Percentiles rank a stretch among this genome's conserved stretches.
These are phyloP conservation scores for Acidiella bohemica DNA, from an alignment of 495 filamentous ascomycete genomes.

Conservation along the genomic window DNA sequence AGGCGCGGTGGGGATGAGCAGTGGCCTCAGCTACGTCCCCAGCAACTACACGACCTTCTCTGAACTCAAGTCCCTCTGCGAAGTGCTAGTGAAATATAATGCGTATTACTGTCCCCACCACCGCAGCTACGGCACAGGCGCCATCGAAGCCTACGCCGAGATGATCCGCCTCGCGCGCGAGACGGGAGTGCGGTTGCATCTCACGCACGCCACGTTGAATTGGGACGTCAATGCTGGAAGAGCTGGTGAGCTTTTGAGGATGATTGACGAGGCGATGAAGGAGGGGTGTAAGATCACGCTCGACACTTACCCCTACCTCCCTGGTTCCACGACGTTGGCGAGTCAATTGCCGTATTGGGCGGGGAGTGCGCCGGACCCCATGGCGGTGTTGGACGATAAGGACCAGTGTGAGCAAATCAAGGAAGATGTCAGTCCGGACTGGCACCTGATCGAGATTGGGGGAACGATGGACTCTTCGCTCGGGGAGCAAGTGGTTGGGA, in stretches of 20 bases:
- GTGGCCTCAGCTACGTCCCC: conserved; percentile 12
- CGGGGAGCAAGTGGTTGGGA: conserved; percentile 3
- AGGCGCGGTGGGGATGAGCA: conserved; percentile 12
- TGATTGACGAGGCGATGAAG: conserved; percentile 9
- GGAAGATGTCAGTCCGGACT: conserved; percentile 6
- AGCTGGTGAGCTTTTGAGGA: conserved; percentile 10
- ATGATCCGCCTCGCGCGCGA: conserved; percentile 10
- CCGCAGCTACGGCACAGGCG: conserved; percentile 11
- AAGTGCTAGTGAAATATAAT: conserved; percentile 9
- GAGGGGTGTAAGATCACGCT: conserved; percentile 9
- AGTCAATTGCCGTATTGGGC: conserved; percentile 8
- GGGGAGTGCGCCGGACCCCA: conserved; percentile 1
- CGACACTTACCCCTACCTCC: conserved; percentile 14
- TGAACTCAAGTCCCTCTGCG: conserved; percentile 6
- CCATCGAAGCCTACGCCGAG: conserved; percentile 12
- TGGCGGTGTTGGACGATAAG: conserved; percentile 6
- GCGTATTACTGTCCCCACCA: conserved; percentile 15
- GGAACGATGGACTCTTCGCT: conserved; percentile 5
- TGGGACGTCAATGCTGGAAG: conserved; percentile 9
- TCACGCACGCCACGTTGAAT: conserved; percentile 14
- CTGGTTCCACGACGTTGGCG: conserved; percentile 7
- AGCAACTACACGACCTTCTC: conserved; percentile 5
- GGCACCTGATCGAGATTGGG: conserved; percentile 11
- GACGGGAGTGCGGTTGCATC: conserved; percentile 11
- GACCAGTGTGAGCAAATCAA: conserved; percentile 3